phyloP scores from a whole-genome alignment of 1,284 basidiomycete genomes.

The Pseudomicrostroma phylloplanum region DNA sequence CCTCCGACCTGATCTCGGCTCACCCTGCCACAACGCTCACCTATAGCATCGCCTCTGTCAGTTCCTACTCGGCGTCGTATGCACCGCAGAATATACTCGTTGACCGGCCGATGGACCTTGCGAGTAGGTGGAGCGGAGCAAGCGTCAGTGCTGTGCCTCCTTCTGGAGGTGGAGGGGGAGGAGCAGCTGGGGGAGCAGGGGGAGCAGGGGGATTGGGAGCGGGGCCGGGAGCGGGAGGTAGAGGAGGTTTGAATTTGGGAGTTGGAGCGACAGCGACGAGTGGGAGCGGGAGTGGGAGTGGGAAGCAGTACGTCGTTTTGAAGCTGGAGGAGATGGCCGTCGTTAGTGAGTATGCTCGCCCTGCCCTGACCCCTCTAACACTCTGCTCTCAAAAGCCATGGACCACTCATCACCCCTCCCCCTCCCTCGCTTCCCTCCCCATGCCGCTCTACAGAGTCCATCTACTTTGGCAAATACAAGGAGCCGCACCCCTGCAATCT shows the following conservation, averaged over 20 bases:
- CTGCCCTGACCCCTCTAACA: background rate
- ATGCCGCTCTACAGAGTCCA: conserved; percentile 9
- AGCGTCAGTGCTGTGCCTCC: conserved; percentile 16
- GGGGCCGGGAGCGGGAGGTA: conserved; percentile 15
- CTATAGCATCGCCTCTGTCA: conserved; percentile 26
- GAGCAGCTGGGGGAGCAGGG: conserved; percentile 18
- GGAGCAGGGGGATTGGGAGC: conserved; percentile 13
- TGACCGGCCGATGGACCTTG: conserved; percentile 35
- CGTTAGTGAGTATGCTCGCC: conserved; percentile 24
- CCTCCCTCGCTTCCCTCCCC: background rate
- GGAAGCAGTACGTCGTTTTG: conserved; percentile 48
- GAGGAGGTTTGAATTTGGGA: conserved; percentile 8
- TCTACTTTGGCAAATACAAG: conserved; percentile 51
- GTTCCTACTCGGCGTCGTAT: conserved; percentile 42
- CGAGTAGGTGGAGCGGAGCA: conserved; percentile 35
- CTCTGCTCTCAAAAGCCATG: background rate
- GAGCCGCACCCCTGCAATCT: conserved; percentile 52
- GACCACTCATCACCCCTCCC: background rate
- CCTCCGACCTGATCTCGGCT: background rate
- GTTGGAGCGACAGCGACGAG: conserved; percentile 10
- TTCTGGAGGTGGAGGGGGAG: conserved; percentile 16
- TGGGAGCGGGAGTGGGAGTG: conserved; percentile 9
- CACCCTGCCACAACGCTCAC: background rate
- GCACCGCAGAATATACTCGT: conserved; percentile 39
- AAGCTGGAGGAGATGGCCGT: conserved; percentile 43